Percentiles rank a stretch among this genome's conserved stretches.
Evolutionary conservation across 2,329 filamentous ascomycete species (phyloP).

Genomic region (Ceratocystis colombiana): DNA sequence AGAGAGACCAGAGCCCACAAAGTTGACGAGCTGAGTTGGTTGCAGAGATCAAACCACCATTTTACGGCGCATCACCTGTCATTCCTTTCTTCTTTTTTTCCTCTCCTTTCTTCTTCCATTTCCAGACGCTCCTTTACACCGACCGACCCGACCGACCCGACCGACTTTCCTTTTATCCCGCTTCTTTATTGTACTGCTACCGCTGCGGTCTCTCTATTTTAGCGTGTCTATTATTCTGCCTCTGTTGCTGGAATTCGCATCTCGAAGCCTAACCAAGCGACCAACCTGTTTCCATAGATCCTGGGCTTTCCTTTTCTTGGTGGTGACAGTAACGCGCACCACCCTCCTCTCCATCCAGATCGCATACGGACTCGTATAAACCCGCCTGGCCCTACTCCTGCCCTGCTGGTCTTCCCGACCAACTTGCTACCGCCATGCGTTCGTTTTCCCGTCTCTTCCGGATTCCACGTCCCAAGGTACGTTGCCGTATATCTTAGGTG

Average conservation of each 20-base stretch:
- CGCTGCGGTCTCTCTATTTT: not conserved
- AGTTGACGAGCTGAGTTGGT: not conserved
- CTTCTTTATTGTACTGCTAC: not conserved
- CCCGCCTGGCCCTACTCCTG: not conserved
- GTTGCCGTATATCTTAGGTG: constrained; percentile 23
- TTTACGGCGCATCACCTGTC: not conserved
- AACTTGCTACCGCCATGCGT: constrained; percentile 20
- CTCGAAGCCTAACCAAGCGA: not conserved
- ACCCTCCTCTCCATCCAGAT: not conserved
- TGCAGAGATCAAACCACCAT: not conserved
- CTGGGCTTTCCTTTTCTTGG: not conserved
- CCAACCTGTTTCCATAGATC: not conserved
- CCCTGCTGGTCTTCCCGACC: not conserved
- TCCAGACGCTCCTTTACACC: not conserved
- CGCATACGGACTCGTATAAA: no score
- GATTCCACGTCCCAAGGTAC: constrained; percentile 36
- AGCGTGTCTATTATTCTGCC: not conserved
- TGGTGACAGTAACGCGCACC: constrained; percentile 1
- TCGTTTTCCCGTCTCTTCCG: constrained; percentile 29
- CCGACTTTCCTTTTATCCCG: constrained; percentile 1
- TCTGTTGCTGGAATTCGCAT: not conserved
- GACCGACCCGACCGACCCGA: not conserved
- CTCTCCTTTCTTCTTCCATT: not conserved
- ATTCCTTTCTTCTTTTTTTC: constrained; percentile 7
- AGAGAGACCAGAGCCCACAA: not conserved